These are phyloP conservation scores for Purpureocillium takamizusanense DNA, from an alignment of 2,329 filamentous ascomycete genomes.

Conservation along the genomic window DNA sequence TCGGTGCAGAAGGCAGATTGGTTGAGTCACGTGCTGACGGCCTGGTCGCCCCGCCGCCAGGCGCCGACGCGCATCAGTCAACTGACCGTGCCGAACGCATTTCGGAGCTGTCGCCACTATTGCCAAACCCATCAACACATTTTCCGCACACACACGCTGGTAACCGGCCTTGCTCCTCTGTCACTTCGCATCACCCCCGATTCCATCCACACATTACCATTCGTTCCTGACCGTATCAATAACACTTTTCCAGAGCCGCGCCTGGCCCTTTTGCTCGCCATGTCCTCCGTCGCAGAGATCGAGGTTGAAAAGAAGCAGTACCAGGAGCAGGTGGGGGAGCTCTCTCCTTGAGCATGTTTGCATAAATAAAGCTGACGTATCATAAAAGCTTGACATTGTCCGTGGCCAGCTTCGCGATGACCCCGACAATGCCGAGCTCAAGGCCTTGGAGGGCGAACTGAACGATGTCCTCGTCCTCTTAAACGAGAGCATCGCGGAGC, in stretches of 20 bases:
- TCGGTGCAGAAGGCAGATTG: no score
- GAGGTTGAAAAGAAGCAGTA: constrained; percentile 46
- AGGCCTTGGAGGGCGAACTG: constrained; percentile 70
- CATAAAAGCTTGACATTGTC: constrained; percentile 64
- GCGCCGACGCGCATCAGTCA: no score
- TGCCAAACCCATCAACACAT: no score
- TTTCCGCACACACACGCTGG: no score
- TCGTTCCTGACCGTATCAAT: not conserved
- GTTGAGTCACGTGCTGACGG: no score
- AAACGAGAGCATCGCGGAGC: constrained; percentile 71
- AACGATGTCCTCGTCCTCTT: constrained; percentile 71
- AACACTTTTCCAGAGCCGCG: not conserved
- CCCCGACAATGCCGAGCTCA: constrained; percentile 69
- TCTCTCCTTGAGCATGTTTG: no score
- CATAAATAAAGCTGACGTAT: no score
- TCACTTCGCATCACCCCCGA: no score
- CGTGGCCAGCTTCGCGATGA: constrained; percentile 68
- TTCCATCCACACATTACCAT: not conserved
- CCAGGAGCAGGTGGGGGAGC: constrained; percentile 42
- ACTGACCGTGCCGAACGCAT: no score
- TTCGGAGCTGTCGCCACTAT: no score
- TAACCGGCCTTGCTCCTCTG: no score
- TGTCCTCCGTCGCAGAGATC: constrained; percentile 28
- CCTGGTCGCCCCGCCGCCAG: no score
- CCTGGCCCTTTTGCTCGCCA: constrained; percentile 6